Percentiles rank a stretch among this genome's conserved stretches.
Evolutionary conservation across 2,329 filamentous ascomycete species (phyloP).

Genomic region (Talaromyces sp.): DNA sequence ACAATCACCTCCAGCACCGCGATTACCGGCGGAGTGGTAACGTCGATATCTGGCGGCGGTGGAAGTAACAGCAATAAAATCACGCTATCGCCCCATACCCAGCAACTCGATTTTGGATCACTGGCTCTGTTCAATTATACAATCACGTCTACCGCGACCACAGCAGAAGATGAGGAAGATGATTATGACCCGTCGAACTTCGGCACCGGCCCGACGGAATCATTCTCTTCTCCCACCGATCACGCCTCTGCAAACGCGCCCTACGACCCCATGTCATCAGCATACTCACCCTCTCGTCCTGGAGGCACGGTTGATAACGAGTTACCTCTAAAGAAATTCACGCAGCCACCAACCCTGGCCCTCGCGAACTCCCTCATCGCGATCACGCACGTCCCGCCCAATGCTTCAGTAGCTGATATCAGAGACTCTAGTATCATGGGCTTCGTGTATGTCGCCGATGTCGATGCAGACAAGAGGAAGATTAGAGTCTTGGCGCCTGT

Average conservation of each 20-base stretch:
- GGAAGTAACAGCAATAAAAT: slow-evolving; percentile 51
- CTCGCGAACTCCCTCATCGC: slow-evolving; percentile 81
- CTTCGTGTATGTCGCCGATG: slow-evolving; percentile 87
- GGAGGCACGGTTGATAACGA: slow-evolving; percentile 24
- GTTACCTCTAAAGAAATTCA: slow-evolving; percentile 55
- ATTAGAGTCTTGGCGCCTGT: slow-evolving; percentile 80
- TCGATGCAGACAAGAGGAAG: slow-evolving; percentile 78
- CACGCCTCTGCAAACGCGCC: slow-evolving; percentile 13
- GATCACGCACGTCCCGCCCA: slow-evolving; percentile 71
- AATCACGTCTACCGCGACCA: slow-evolving; percentile 39
- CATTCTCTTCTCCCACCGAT: slow-evolving; percentile 19
- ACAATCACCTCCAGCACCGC: not conserved
- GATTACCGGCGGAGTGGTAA: not conserved
- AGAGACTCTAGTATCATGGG: slow-evolving; percentile 82
- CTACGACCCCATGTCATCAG: slow-evolving; percentile 21
- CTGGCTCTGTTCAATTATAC: slow-evolving; percentile 70
- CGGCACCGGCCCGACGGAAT: slow-evolving; percentile 27
- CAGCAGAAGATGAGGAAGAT: slow-evolving; percentile 48
- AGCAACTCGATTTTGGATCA: slow-evolving; percentile 73
- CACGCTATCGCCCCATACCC: slow-evolving; percentile 80
- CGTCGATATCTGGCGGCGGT: slow-evolving; percentile 24
- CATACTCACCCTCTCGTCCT: slow-evolving; percentile 20
- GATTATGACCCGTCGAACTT: slow-evolving; percentile 40
- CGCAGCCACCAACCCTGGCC: slow-evolving; percentile 54
- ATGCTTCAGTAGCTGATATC: slow-evolving; percentile 67